Percentiles rank a stretch among this genome's conserved stretches.
These are phyloP conservation scores for Olyra latifolia DNA, from an alignment of 176 grass and related monocot genomes.

Conservation along the genomic window DNA sequence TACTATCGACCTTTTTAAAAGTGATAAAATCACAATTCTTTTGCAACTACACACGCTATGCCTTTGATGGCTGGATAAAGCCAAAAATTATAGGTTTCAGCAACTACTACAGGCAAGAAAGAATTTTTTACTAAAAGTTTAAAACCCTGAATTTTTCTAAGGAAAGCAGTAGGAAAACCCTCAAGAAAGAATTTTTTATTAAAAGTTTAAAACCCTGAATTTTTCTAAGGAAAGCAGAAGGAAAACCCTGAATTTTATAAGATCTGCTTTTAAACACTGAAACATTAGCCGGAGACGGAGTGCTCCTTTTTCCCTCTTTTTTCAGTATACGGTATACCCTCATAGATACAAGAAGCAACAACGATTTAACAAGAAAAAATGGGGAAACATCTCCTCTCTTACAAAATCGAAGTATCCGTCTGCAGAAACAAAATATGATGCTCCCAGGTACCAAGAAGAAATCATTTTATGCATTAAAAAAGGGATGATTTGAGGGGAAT, in stretches of 20 bases:
- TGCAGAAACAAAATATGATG: neutral
- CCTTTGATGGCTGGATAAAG: neutral
- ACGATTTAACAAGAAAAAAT: neutral
- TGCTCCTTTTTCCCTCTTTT: neutral
- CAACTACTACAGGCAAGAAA: neutral
- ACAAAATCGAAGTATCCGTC: neutral
- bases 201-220: too few species aligned
- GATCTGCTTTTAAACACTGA: neutral
- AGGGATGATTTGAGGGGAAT: neutral
- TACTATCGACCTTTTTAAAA: neutral
- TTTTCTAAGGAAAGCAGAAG: too few species aligned
- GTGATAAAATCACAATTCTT: neutral
- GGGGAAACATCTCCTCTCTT: neutral
- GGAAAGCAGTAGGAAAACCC: too few species aligned
- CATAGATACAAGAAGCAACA: neutral
- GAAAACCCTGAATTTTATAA: neutral
- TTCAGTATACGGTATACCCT: neutral
- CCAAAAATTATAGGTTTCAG: neutral
- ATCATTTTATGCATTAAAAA: neutral
- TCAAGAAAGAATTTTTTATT: too few species aligned
- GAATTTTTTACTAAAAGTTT: too few species aligned
- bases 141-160: too few species aligned
- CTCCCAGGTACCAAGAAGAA: neutral
- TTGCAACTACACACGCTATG: constrained; percentile 9
- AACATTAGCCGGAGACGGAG: neutral